phyloP scores from a whole-genome alignment of 140 eudicot species.

The Flaveria floridana region DNA sequence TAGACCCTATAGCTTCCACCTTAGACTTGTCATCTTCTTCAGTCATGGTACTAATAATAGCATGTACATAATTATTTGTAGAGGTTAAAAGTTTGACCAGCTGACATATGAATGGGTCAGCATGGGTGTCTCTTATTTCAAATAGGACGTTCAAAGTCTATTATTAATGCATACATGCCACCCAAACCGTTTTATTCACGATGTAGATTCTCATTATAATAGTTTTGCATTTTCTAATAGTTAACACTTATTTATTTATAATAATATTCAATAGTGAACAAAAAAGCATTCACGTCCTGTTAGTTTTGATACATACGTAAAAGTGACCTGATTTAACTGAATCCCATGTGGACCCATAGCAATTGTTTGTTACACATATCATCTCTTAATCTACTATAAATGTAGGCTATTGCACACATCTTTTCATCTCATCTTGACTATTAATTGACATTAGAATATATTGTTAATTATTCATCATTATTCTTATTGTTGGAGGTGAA shows the following conservation, averaged over 20 bases:
- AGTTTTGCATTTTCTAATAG: neutral
- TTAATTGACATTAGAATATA: no score
- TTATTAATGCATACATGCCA: neutral
- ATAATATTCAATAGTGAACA: neutral
- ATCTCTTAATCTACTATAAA: neutral
- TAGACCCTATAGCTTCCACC: neutral
- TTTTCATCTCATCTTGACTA: neutral
- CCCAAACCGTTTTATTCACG: neutral
- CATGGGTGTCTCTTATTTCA: neutral
- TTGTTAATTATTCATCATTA: no score
- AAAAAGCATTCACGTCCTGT: neutral
- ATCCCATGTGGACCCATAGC: neutral
- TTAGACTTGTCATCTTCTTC: neutral
- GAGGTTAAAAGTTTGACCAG: neutral
- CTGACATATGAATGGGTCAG: neutral
- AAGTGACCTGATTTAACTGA: neutral
- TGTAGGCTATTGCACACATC: neutral
- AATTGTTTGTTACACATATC: neutral
- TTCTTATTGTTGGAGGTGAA: no score
- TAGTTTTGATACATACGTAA: neutral
- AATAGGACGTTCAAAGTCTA: neutral
- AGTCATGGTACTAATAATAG: no score
- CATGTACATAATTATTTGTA: neutral
- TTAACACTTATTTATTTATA: neutral
- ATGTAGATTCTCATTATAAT: neutral